Conservation (phyloP, 75 land plant genomes). For the Gnetum montanum region DNA sequence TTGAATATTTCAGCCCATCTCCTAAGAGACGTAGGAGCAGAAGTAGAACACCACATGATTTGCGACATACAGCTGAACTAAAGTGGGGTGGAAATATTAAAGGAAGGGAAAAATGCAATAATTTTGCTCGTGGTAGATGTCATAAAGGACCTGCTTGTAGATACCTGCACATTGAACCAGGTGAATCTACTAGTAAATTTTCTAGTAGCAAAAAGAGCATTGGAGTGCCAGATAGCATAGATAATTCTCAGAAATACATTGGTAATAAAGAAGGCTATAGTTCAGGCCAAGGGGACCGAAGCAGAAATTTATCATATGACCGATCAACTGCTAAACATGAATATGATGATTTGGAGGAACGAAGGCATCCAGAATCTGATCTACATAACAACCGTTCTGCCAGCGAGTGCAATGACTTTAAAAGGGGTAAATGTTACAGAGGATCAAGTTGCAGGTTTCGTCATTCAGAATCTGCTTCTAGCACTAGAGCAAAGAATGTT, state of each 20-base stretch:
- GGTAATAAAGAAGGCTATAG: background rate
- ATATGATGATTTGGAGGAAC: background rate
- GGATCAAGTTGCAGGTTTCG: constrained; percentile 45
- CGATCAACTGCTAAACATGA: constrained; percentile 3
- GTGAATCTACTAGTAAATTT: background rate
- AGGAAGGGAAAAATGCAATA: constrained; percentile 7
- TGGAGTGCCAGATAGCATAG: constrained; percentile 1
- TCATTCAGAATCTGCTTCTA: constrained; percentile 21
- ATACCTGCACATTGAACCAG: constrained; percentile 1
- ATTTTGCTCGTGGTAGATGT: constrained; percentile 11
- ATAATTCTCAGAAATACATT: background rate
- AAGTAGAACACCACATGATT: constrained; percentile 31
- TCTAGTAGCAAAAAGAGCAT: background rate
- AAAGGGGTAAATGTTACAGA: constrained; percentile 46
- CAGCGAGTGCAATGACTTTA: constrained; percentile 44
- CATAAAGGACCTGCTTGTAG: constrained; percentile 7
- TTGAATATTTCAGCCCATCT: constrained; percentile 18
- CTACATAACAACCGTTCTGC: constrained; percentile 2
- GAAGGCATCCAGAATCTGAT: background rate
- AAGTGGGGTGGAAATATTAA: constrained; percentile 8
- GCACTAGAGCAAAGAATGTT: constrained; percentile 1
- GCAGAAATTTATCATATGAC: background rate
- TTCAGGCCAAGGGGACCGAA: background rate
- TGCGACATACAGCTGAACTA: constrained; percentile 8
- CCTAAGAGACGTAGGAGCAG: constrained; percentile 28